Evolutionary conservation across 1,139 yeast species (phyloP).

Genomic region (Blastobotrys illinoisensis): DNA sequence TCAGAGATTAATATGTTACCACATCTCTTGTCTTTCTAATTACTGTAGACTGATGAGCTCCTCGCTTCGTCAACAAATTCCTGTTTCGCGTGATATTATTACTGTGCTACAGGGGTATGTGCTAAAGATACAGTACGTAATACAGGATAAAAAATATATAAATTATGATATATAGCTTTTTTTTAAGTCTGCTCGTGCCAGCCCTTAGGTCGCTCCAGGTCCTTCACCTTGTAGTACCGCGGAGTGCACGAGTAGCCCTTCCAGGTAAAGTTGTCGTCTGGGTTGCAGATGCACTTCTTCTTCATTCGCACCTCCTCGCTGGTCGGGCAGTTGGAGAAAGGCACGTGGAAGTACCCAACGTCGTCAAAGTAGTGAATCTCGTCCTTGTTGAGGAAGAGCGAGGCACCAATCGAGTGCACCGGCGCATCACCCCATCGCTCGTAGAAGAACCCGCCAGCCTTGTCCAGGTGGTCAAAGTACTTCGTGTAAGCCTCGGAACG

Average conservation of each 20-base stretch:
- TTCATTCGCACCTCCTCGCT: slow-evolving; percentile 34
- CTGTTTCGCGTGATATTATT: too few relatives aligned
- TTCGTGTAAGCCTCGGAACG: slow-evolving; percentile 58
- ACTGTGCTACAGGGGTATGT: too few relatives aligned
- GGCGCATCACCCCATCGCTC: slow-evolving; percentile 98
- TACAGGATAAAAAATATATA: background rate
- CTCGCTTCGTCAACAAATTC: too few relatives aligned
- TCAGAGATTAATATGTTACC: too few relatives aligned
- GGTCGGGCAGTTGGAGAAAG: slow-evolving; percentile 74
- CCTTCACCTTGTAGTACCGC: slow-evolving; percentile 59
- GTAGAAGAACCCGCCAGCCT: slow-evolving; percentile 82
- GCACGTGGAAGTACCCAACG: slow-evolving; percentile 78
- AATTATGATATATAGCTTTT: background rate
- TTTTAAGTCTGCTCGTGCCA: slow-evolving; percentile 45
- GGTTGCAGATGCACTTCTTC: slow-evolving; percentile 49
- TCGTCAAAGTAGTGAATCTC: slow-evolving; percentile 76
- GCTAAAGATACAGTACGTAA: too few relatives aligned
- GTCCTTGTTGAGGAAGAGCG: slow-evolving; percentile 58
- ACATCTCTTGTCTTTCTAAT: too few relatives aligned
- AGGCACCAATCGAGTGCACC: slow-evolving; percentile 74
- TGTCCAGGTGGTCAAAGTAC: slow-evolving; percentile 68
- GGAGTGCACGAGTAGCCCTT: slow-evolving; percentile 80
- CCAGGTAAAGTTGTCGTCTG: slow-evolving; percentile 74
- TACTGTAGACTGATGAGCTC: too few relatives aligned
- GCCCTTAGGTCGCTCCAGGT: slow-evolving; percentile 62